A percentile compares a stretch with the other conserved stretches of the same genome.
Conservation (phyloP, 306 rosid species). For the Morella rubra region DNA sequence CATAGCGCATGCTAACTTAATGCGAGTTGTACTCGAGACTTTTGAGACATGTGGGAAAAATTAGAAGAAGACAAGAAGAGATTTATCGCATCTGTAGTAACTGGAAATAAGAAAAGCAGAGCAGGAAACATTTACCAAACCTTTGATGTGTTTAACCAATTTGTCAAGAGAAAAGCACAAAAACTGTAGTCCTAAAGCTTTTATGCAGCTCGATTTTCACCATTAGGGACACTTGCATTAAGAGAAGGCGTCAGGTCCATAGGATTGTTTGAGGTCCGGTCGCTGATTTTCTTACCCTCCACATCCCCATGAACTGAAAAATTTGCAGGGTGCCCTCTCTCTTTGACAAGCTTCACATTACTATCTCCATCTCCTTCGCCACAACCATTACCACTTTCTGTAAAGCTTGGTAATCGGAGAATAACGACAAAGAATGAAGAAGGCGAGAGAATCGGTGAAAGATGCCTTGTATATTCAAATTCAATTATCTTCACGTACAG, state of each 20-base stretch:
- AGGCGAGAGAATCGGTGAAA: too few species aligned
- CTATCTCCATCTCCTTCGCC: neutral
- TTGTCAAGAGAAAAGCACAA: constrained; percentile 1
- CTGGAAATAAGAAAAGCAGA: neutral
- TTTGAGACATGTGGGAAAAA: neutral
- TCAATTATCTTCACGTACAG: too few species aligned
- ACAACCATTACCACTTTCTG: constrained; percentile 2
- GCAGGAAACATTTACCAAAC: neutral
- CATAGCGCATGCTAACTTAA: neutral
- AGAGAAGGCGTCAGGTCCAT: constrained; percentile 40
- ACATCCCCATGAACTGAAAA: constrained; percentile 34
- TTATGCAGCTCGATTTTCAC: constrained; percentile 10
- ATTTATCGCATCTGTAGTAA: neutral
- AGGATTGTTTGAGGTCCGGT: constrained; percentile 33
- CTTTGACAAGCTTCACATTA: constrained; percentile 16
- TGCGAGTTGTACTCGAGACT: neutral
- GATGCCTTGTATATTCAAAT: too few species aligned
- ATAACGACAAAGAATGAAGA: too few species aligned
- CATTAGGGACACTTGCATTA: constrained; percentile 15
- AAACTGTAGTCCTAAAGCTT: neutral
- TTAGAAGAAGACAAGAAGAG: neutral
- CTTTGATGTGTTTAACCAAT: neutral
- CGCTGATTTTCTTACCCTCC: constrained; percentile 61
- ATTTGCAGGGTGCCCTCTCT: constrained; percentile 7
- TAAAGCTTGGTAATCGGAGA: too few species aligned